Evolutionary conservation across 441 rosid genomes (phyloP), one percentile per base, ranked within the genome.

Genomic region (Dalechampia spathulata): DNA sequence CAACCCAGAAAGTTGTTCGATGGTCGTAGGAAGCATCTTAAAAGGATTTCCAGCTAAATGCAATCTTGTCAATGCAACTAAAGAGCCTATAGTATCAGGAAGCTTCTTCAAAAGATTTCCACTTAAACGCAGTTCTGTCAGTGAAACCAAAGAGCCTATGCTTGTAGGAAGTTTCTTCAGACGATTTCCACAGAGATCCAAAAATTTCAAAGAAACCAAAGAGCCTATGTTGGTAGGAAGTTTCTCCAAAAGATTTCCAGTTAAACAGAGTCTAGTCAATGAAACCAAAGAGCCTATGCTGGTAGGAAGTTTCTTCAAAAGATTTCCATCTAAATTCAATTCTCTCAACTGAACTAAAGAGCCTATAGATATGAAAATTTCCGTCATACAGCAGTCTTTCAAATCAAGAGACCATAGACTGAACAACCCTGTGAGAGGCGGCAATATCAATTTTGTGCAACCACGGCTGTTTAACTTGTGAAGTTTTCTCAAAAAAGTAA

Each of bases 401-500:
- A n/a, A n/a, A n/a, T n/a, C n/a, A n/a, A 55, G 25, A 22, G 4
- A 5, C 25, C 25, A 1, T 0, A 2, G 0, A 13, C 5, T 2
- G 3, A 55, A 30, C 13, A 55, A 55, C 4, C 58, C 48, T 16
- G 48, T 55, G 22, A 55, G 16, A 52, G 28, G 45, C 22, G 57
- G 45, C 57, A 52, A 23, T 23, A 10, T 22, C 25, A 52, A 52
- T 42, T 21, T 21, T 52, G 22, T 38, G 20, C 57, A 52, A 7
- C 57, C 57, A 38, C 8, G 1, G 9, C 44, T 21, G 14, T 0
- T 0, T 15, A 52, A 38, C 0, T 0, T 4, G 6, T 6, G 3
- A 37, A 52, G 44, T 2, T 53, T 28, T 7, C 42, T 20, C 27
- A 67, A 36, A 19, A 55, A 58, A 32, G 43, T 51, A 13, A 71